Evolutionary conservation across 2,329 filamentous ascomycete species (phyloP), one percentile per base, ranked within the genome.

Genomic region (Fusarium irregulare): DNA sequence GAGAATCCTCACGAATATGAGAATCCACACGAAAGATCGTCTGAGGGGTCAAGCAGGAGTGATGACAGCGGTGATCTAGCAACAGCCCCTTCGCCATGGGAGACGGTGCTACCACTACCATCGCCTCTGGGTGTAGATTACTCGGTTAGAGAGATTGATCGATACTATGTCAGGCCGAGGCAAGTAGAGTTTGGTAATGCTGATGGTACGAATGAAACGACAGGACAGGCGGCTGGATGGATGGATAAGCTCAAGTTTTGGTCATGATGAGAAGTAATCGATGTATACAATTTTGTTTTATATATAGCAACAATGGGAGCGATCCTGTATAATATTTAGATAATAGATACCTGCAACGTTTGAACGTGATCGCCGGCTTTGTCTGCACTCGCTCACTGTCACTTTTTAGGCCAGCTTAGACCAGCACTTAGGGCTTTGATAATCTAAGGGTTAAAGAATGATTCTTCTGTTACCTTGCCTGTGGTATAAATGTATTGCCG

Each of bases 91-190:
- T 51, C 51, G 23, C 44, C 46, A 12, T 71, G 64, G 61, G 60
- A 67, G 23, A 41, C 59, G 44, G 62, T 70, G 20, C 58, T 58
- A 4, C 66, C 63, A 7, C 58, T 58, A 4, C 66, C 63, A 7
- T 65, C 64, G 11, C 67, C 64, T 27, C 63, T 64, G 10, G 76
- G 74, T 55, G 73, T 74, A 10, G 79, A 81, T 54, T 81, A 81
- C 42, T 79, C 79, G 0, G 77, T 81, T 21, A 75, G 79, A 13
- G 79, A 81, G 56, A 74, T 76, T 1, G 79, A 81, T 47, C 64
- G 80, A 12, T 80, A 78, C 47, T 81, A 80, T 46, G 56, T 57
- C 2, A 72, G 51, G 34, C 73, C 73, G 3, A 56, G 73, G 16
- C 59, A 57, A 27, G 53, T 75, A 6, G 67, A 69, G 0, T 75